Evolutionary conservation across 2,329 filamentous ascomycete species (phyloP).

Genomic region (Shiraia sp.): DNA sequence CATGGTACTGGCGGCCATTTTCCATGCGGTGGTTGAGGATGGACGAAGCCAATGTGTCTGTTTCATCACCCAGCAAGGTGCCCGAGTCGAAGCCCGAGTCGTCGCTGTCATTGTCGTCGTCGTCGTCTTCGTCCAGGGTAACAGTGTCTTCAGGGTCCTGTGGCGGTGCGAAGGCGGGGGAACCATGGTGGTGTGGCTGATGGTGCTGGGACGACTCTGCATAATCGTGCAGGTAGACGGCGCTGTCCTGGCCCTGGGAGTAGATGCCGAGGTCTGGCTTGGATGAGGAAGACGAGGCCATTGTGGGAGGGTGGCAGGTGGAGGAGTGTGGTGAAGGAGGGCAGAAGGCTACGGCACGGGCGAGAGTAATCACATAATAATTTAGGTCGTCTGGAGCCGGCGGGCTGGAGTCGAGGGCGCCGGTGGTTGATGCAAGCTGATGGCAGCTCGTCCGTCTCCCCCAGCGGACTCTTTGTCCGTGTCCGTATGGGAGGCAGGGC

Average conservation of each 20-base stretch:
- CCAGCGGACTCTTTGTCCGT: no score
- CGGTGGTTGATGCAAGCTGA: no score
- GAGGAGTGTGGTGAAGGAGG: neutral
- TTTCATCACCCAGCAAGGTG: conserved; percentile 41
- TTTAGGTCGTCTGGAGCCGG: no score
- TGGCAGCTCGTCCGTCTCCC: no score
- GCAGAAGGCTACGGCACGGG: no score
- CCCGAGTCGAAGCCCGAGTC: conserved; percentile 45
- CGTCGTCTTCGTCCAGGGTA: conserved; percentile 5
- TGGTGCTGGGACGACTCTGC: conserved; percentile 5
- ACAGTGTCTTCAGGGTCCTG: neutral
- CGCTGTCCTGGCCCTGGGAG: conserved; percentile 24
- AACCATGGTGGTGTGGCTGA: no score
- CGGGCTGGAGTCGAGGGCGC: no score
- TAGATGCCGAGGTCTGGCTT: conserved; percentile 20
- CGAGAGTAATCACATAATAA: no score
- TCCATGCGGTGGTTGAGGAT: conserved; percentile 43
- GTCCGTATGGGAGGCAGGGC: no score
- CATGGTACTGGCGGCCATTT: conserved; percentile 44
- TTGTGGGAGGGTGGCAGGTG: neutral
- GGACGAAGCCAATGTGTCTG: conserved; percentile 40
- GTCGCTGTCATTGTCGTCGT: conserved; percentile 21
- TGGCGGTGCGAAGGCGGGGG: conserved; percentile 3
- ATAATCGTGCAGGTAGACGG: conserved; percentile 20
- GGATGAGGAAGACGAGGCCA: conserved; percentile 14